Evolutionary conservation across 140 eudicot species (phyloP).

Genomic region (Cichorium intybus): DNA sequence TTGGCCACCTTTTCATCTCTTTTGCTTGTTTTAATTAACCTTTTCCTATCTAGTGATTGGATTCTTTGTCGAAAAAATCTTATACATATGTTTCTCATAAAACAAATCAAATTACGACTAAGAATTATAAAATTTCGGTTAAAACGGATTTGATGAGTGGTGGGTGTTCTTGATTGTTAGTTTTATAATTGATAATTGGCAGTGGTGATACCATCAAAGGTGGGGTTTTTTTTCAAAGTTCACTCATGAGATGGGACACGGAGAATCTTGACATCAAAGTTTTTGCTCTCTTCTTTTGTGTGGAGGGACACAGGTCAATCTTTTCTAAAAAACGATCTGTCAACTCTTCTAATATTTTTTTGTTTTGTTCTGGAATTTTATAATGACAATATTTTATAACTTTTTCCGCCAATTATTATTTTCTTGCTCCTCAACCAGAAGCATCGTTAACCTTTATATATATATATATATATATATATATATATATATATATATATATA

Average conservation of each 20-base stretch:
- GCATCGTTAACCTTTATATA: constrained; percentile 17
- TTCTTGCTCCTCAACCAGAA: constrained; percentile 32
- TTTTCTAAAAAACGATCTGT: constrained; percentile 42
- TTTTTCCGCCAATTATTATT: constrained; percentile 19
- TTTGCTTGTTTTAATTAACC: constrained; percentile 4
- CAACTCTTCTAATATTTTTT: constrained; percentile 31
- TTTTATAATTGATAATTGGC: constrained; percentile 35
- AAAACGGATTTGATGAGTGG: constrained; percentile 20
- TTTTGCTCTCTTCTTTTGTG: constrained; percentile 28
- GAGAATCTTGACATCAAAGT: constrained; percentile 46
- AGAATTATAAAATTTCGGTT: background rate
- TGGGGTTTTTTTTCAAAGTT: constrained; percentile 30
- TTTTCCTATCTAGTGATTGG: constrained; percentile 1
- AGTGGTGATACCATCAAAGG: constrained; percentile 41
- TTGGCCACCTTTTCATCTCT: constrained; percentile 24
- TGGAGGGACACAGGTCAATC: constrained; percentile 54
- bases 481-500: background rate
- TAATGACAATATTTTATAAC: constrained; percentile 14
- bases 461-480: constrained; percentile 19
- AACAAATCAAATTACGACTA: background rate
- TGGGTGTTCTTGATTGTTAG: constrained; percentile 25
- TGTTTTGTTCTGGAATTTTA: constrained; percentile 22
- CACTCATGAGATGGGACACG: constrained; percentile 65
- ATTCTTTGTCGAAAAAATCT: background rate
- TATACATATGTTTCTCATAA: background rate